Evolutionary conservation across 2,329 filamentous ascomycete genomes (phyloP), one percentile per base, ranked within the genome.

Genomic region (Cryphonectria parasitica): DNA sequence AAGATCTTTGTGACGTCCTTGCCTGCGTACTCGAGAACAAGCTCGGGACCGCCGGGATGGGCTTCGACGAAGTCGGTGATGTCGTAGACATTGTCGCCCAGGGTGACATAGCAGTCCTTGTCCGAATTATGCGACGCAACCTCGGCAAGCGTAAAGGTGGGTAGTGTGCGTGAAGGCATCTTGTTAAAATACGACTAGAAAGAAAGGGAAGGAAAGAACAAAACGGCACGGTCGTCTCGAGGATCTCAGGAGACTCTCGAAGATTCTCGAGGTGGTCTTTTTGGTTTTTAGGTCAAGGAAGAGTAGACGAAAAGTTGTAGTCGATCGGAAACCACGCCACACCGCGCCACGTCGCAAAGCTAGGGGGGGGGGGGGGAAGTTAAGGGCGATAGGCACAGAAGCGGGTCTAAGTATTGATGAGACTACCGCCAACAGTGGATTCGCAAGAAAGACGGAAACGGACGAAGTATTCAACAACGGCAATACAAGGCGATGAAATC

Each of bases 31-130:
- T 97, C 92, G 73, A 98, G 85, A 73, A 99, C 91, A 76, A 98
- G 84, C 73, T 97, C 93, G 76, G 90, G 89, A 71, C 96, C 96
- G 75, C 96, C 96, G 34, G 96, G 96, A 79, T 99, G 96, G 75
- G 94, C 91, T 67, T 94, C 89, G 72, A 98, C 82, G 78, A 99
- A 99, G 69, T 93, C 89, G 71, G 96, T 98, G 74, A 99, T 88
- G 84, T 99, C 95, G 86, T 94, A 99, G 76, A 99, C 95, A 76
- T 95, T 97, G 71, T 88, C 87, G 73, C 94, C 95, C 68, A 98
- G 86, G 3, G 93, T 96, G 76, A 99, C 95, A 85, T 95, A 99
- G 85, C 95, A 98, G 64, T 94, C 97, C 78, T 94, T 89, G 65
- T 84, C 83, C 63, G 89, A 91, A 80, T 92, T 95, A 82, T 97